A percentile compares a stretch with the other conserved stretches of the same genome.
These are phyloP conservation scores for Trichoderma breve DNA, from an alignment of 2,329 filamentous ascomycete genomes.

Conservation along the genomic window DNA sequence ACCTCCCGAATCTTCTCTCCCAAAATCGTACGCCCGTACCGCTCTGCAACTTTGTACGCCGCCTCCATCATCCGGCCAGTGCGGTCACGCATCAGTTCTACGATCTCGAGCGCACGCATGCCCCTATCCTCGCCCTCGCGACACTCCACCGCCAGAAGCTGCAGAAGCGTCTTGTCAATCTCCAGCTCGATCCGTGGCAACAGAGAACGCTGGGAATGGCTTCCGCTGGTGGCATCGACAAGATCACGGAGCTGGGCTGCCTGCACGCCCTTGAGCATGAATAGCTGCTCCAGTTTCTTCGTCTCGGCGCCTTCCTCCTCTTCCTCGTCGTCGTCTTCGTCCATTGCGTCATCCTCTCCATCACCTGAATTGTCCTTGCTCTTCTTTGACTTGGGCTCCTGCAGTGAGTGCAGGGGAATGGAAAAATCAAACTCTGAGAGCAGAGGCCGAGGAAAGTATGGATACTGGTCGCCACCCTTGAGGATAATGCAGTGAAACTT, in stretches of 20 bases:
- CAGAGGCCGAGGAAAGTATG: conserved; percentile 86
- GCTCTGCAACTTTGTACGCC: conserved; percentile 81
- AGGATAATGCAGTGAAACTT: conserved; percentile 99
- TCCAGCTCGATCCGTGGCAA: conserved; percentile 75
- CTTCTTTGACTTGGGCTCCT: conserved; percentile 34
- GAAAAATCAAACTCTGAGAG: conserved; percentile 92
- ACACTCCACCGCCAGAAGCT: conserved; percentile 86
- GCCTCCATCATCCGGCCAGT: conserved; percentile 89
- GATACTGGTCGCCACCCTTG: conserved; percentile 89
- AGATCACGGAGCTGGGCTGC: conserved; percentile 74
- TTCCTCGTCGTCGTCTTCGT: conserved; percentile 30
- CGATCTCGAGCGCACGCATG: conserved; percentile 92
- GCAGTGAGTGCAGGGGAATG: conserved; percentile 67
- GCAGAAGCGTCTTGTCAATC: conserved; percentile 84
- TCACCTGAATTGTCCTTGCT: conserved; percentile 31
- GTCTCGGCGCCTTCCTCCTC: conserved; percentile 46
- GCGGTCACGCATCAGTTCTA: conserved; percentile 77
- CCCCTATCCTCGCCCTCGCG: conserved; percentile 88
- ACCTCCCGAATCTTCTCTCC: conserved; percentile 88
- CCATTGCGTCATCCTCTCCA: conserved; percentile 8
- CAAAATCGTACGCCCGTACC: conserved; percentile 77
- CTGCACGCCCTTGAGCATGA: conserved; percentile 70
- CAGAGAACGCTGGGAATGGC: conserved; percentile 60
- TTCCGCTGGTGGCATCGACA: conserved; percentile 60
- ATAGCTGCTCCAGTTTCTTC: conserved; percentile 73